Conservation (phyloP, 2,329 filamentous ascomycete species). For the Neopestalotiopsis rosae region DNA sequence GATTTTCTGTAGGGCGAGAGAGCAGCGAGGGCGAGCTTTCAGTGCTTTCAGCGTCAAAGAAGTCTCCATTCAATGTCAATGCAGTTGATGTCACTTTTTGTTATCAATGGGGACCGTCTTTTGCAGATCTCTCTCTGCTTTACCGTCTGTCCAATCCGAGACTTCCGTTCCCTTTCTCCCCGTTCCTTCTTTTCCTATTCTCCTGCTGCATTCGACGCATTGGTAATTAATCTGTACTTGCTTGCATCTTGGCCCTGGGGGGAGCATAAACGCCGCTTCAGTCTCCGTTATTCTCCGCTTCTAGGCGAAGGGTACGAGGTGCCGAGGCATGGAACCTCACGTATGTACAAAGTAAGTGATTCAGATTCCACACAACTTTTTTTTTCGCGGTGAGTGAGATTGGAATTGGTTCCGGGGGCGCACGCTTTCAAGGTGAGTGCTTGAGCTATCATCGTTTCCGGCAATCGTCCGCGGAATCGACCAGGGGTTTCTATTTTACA, state of each 20-base stretch:
- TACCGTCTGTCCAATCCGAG: not conserved
- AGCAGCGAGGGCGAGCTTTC: not conserved
- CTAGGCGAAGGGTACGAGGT: not conserved
- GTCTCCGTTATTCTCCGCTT: constrained; percentile 1
- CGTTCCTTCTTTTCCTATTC: not conserved
- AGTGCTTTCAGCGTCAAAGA: not conserved
- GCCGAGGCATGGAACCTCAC: not conserved
- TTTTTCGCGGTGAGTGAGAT: not conserved
- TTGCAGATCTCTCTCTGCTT: not conserved
- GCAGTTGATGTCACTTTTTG: constrained; percentile 1
- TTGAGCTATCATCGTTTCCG: not conserved
- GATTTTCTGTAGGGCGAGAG: not conserved
- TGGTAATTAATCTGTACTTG: not conserved
- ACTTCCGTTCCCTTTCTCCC: not conserved
- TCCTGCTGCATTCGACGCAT: not conserved
- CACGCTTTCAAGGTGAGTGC: not conserved
- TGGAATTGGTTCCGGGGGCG: not conserved
- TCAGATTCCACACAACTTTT: constrained; percentile 1
- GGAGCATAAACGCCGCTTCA: not conserved
- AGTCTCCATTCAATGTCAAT: not conserved
- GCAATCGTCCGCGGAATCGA: not conserved
- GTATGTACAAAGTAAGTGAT: constrained; percentile 4
- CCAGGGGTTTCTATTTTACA: not conserved
- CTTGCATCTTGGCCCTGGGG: not conserved
- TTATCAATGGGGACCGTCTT: not conserved